Percentiles rank a stretch among this genome's conserved stretches.
phyloP scores from a whole-genome alignment of 257 asterid genomes.

The Fraxinus americana region DNA sequence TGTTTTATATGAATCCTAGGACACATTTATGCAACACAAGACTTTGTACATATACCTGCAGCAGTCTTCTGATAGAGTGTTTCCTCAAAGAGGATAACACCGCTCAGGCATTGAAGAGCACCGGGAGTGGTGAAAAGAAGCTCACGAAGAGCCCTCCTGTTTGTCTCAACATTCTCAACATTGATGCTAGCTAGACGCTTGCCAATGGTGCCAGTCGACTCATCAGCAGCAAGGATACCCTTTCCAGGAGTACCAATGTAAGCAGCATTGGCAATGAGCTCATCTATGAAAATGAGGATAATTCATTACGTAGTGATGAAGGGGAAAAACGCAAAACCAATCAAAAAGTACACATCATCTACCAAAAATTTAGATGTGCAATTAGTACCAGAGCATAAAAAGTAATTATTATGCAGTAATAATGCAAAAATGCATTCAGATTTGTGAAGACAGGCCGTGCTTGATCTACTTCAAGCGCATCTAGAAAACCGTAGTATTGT shows the following conservation, averaged over 20 bases:
- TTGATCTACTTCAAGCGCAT: neutral
- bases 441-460: conserved; percentile 8
- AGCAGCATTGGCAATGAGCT: conserved; percentile 78
- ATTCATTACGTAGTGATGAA: conserved; percentile 20
- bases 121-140: conserved; percentile 78
- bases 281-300: conserved; percentile 47
- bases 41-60: conserved; percentile 46
- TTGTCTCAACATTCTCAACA: conserved; percentile 73
- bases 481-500: neutral
- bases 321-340: neutral
- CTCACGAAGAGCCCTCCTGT: conserved; percentile 82
- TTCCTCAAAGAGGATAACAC: conserved; percentile 88
- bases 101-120: conserved; percentile 81
- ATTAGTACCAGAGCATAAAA: neutral
- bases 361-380: neutral
- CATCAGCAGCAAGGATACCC: conserved; percentile 76
- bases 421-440: neutral
- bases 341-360: neutral
- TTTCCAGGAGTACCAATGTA: conserved; percentile 91
- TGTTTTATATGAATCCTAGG: too few species aligned
- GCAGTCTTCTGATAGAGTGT: conserved; percentile 90
- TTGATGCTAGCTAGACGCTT: conserved; percentile 78
- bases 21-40: neutral
- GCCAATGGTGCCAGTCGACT: conserved; percentile 86
- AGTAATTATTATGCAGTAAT: neutral